phyloP scores from a whole-genome alignment of 1,284 basidiomycete genomes.

The Rhodotorula sp. region DNA sequence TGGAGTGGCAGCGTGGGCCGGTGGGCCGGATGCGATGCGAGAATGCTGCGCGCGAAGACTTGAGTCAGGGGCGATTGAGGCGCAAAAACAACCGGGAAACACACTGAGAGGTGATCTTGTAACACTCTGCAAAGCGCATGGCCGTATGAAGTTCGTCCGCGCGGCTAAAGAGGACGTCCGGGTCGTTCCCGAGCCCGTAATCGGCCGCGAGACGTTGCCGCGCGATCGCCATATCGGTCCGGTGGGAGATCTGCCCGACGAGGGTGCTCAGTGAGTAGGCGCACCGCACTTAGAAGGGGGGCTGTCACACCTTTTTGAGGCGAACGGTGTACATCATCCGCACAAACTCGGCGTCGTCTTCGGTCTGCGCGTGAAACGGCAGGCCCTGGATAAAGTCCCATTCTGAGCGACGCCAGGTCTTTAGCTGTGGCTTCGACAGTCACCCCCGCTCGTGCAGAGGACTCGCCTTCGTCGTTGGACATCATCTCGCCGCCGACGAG shows the following conservation, averaged over 20 bases:
- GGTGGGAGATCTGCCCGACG: conserved; percentile 63
- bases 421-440: conserved; percentile 17
- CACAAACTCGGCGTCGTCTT: conserved; percentile 83
- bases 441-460: background rate
- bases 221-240: conserved; percentile 73
- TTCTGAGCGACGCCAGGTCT: conserved; percentile 57
- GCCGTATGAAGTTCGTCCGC: conserved; percentile 86
- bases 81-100: conserved; percentile 22
- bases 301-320: conserved; percentile 81
- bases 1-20: conserved; percentile 85
- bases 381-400: conserved; percentile 92
- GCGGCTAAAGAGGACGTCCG: conserved; percentile 85
- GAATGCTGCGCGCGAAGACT: conserved; percentile 60
- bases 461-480: conserved; percentile 79
- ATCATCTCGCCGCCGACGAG: conserved; percentile 91
- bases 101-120: conserved; percentile 77
- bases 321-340: conserved; percentile 86
- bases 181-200: conserved; percentile 79
- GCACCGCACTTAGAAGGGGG: no score
- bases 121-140: conserved; percentile 92
- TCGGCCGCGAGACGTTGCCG: conserved; percentile 71
- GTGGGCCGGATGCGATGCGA: conserved; percentile 75
- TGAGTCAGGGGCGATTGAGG: background rate
- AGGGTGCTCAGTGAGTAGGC: conserved; percentile 10
- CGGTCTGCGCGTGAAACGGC: conserved; percentile 74